phyloP scores from a whole-genome alignment of 2,329 filamentous ascomycete species.

The Trichoderma gracile region DNA sequence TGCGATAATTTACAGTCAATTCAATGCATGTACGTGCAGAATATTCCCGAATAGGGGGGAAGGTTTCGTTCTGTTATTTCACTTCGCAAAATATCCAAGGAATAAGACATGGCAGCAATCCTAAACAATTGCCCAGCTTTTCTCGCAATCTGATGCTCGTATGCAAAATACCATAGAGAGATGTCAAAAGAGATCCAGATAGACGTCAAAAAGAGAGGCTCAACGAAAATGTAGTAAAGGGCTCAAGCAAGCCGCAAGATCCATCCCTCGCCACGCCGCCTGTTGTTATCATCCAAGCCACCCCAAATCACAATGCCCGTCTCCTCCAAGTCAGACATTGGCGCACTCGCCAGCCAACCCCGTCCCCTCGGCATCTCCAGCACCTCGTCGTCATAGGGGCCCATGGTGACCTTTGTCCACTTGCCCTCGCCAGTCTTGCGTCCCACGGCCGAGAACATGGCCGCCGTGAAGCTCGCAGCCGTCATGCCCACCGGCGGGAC shows the following conservation, averaged over 20 bases:
- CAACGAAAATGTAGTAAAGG: background rate
- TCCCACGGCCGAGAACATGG: conserved; percentile 55
- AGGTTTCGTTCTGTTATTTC: background rate
- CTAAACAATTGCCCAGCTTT: background rate
- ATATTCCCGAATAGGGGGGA: background rate
- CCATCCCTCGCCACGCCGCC: conserved; percentile 62
- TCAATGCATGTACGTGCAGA: background rate
- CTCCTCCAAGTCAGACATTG: conserved; percentile 60
- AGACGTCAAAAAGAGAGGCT: background rate
- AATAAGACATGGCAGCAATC: background rate
- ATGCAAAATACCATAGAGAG: background rate
- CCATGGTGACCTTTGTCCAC: conserved; percentile 54
- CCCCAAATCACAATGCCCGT: conserved; percentile 62
- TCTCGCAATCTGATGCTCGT: conserved; percentile 7
- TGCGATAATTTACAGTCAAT: conserved; percentile 2
- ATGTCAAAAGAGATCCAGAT: background rate
- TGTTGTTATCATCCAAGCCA: conserved; percentile 54
- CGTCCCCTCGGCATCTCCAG: conserved; percentile 53
- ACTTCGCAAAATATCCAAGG: background rate
- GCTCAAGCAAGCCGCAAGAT: conserved; percentile 55
- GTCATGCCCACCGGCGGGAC: conserved; percentile 57
- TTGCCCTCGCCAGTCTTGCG: conserved; percentile 57
- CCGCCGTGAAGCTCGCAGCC: conserved; percentile 56
- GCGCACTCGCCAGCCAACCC: conserved; percentile 59
- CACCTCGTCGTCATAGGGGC: conserved; percentile 55